Base-by-base conservation (phyloP, 257 asterid genomes). In the Eustoma russellianum region DNA sequence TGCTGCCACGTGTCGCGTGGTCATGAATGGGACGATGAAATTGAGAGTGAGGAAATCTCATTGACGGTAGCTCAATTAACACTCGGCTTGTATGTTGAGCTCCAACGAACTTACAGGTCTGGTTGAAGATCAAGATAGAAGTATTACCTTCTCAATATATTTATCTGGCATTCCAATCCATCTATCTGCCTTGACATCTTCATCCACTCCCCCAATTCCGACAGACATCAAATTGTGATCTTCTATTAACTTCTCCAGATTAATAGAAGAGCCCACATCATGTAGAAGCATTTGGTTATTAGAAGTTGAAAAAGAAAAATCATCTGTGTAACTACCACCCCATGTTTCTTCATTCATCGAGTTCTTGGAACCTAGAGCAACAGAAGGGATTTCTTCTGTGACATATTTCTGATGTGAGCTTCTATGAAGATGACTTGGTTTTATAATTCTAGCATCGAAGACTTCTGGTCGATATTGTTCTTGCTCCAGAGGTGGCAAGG, bases 341-440 rank as follows among this genome's bases (percentile, higher is more conserved):
- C 78, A 71, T 0, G 66, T 4, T 3, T 79, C 85, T 57, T 76
- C 83, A 66, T 78, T 80, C 66, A 77, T 86, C 49, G 80, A 77
- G 48, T 80, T 61, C 13, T 87, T 81, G 35, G 98, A 86, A 65
- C 86, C 87, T 61, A 86, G 93, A 41, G 93, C 96, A 13, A 86
- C 88, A 4, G 93, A 83, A 9, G 80, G 79, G 43, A 84, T 91
- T 71, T 84, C 95, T 34, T 83, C 81, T 5, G 85, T 76, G 48
- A 79, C 73, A 53, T 85, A 79, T 1, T 72, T 73, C 48, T 79
- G 86, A 64, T 69, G 67, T 18, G 72, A 33, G 46, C 50, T 71
- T 48, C 67, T 82, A 62, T 70, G 68, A 51, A 67, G 33, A 33
- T 47, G 61, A 45, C 56, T 64, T 7, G 79, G 57, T 48, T 59